These are phyloP conservation scores for Leccinum uliginosum DNA, from an alignment of 768 basidiomycete genomes.

Conservation along the genomic window DNA sequence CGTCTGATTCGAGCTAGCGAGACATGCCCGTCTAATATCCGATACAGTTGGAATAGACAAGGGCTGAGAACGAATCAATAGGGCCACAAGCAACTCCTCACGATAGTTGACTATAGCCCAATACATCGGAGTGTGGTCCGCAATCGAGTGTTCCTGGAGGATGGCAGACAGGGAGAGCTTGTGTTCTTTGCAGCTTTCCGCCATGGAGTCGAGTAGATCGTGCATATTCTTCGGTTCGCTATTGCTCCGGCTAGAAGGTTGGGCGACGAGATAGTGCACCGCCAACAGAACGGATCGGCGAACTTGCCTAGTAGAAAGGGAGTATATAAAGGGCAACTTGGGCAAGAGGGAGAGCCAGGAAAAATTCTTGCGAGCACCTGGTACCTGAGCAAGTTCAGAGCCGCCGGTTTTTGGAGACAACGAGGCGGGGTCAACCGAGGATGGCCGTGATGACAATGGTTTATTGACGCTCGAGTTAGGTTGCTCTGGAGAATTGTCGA, in stretches of 20 bases:
- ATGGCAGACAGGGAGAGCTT: constrained; percentile 36
- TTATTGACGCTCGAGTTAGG: neutral
- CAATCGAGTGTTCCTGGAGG: constrained; percentile 24
- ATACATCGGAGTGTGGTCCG: constrained; percentile 27
- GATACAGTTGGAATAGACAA: constrained; percentile 40
- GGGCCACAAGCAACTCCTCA: constrained; percentile 40
- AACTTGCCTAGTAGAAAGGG: constrained; percentile 40
- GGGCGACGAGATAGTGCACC: constrained; percentile 47
- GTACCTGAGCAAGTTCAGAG: neutral
- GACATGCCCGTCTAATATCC: constrained; percentile 66
- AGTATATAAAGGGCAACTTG: constrained; percentile 25
- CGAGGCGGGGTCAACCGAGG: neutral
- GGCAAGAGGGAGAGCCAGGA: constrained; percentile 30
- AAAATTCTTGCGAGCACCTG: constrained; percentile 3
- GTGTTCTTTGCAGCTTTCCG: constrained; percentile 50
- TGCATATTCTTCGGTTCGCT: constrained; percentile 16
- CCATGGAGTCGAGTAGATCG: constrained; percentile 54
- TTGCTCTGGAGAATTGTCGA: neutral
- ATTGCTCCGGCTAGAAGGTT: neutral
- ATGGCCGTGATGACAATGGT: neutral
- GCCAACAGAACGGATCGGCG: constrained; percentile 47
- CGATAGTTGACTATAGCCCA: constrained; percentile 35
- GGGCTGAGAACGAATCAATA: constrained; percentile 49
- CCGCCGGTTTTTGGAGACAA: neutral
- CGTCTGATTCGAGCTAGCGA: constrained; percentile 30